A percentile compares a stretch with the other conserved stretches of the same genome.
phyloP scores from a whole-genome alignment of 768 basidiomycete genomes.

The Suillus paluster region DNA sequence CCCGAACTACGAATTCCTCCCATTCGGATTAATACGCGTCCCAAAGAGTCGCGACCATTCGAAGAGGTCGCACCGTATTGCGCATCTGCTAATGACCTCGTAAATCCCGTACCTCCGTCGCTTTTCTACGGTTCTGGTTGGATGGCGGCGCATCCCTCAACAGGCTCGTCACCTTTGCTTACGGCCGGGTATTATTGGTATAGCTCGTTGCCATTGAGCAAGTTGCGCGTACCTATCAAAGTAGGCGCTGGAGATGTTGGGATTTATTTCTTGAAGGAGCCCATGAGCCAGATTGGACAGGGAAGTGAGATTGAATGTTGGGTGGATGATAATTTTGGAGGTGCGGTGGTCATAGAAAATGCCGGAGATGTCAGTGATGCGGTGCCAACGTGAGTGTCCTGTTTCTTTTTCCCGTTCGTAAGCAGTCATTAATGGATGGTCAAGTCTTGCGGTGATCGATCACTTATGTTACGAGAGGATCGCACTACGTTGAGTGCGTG shows the following conservation, averaged over 20 bases:
- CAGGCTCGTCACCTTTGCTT: constrained; percentile 50
- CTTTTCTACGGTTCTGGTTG: constrained; percentile 95
- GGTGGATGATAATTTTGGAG: constrained; percentile 94
- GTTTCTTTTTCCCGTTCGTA: constrained; percentile 11
- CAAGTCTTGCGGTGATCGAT: constrained; percentile 85
- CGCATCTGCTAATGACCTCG: constrained; percentile 95
- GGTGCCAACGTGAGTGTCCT: constrained; percentile 64
- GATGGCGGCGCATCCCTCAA: constrained; percentile 74
- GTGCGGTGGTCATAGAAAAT: constrained; percentile 79
- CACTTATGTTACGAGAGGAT: constrained; percentile 80
- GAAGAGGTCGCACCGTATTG: constrained; percentile 92
- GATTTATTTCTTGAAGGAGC: constrained; percentile 86
- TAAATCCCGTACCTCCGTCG: constrained; percentile 95
- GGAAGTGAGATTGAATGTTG: constrained; percentile 87
- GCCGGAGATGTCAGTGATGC: constrained; percentile 65
- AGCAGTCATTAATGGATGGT: constrained; percentile 2
- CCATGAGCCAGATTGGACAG: constrained; percentile 55
- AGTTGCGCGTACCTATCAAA: constrained; percentile 81
- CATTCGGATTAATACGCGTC: constrained; percentile 71
- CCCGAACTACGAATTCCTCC: constrained; percentile 60
- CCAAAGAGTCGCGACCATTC: constrained; percentile 56
- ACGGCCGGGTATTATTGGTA: constrained; percentile 88
- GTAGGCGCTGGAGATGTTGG: constrained; percentile 91
- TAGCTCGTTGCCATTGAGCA: constrained; percentile 82
- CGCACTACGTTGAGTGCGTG: constrained; percentile 93